Conservation (phyloP, 2,329 filamentous ascomycete species). For the Neopestalotiopsis sp. region DNA sequence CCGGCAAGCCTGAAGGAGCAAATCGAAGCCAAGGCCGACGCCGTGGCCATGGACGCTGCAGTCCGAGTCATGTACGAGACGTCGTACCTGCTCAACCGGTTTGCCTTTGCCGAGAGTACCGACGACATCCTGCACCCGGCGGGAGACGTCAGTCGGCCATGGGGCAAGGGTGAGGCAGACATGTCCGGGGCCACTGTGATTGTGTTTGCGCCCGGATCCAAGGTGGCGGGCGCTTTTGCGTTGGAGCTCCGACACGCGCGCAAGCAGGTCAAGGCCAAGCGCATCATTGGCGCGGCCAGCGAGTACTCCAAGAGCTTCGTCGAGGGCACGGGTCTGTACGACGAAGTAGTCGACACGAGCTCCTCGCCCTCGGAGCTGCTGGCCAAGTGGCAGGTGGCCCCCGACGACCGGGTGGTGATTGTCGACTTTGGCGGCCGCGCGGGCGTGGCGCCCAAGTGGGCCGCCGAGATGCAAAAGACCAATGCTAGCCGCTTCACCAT, state of each 20-base stretch:
- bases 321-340: slow-evolving; percentile 31
- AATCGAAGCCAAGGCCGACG: slow-evolving; percentile 22
- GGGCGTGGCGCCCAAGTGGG: slow-evolving; percentile 29
- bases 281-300: slow-evolving; percentile 33
- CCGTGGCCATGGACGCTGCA: slow-evolving; percentile 31
- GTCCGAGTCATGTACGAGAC: slow-evolving; percentile 34
- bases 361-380: slow-evolving; percentile 25
- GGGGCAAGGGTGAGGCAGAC: slow-evolving; percentile 38
- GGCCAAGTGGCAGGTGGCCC: slow-evolving; percentile 1
- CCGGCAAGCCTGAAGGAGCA: slow-evolving; percentile 23
- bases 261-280: slow-evolving; percentile 22
- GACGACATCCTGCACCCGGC: slow-evolving; percentile 25
- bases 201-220: slow-evolving; percentile 36
- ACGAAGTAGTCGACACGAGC: slow-evolving; percentile 27
- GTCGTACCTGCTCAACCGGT: slow-evolving; percentile 38
- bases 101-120: slow-evolving; percentile 37
- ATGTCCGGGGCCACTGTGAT: slow-evolving; percentile 40
- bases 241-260: slow-evolving; percentile 22
- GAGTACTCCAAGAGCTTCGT: slow-evolving; percentile 32
- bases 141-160: slow-evolving; percentile 25
- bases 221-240: slow-evolving; percentile 31
- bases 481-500: slow-evolving; percentile 19
- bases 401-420: slow-evolving; percentile 27
- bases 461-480: slow-evolving; percentile 20
- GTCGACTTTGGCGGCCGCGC: slow-evolving; percentile 37